Conservation (phyloP, 2,329 filamentous ascomycete species). For the Ophiocordyceps camponoti-saundersi region DNA sequence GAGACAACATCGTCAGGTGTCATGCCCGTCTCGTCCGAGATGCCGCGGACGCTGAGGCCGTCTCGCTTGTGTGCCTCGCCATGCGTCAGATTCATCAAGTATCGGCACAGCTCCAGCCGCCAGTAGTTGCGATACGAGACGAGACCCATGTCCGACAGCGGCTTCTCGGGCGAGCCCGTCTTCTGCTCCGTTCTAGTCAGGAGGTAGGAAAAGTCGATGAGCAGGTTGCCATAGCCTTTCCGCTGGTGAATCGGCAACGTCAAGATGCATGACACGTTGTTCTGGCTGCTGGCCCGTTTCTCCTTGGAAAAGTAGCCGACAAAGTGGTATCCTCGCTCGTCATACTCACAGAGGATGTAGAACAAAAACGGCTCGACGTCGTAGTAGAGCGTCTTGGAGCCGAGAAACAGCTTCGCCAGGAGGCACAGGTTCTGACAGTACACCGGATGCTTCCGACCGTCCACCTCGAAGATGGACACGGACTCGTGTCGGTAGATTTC, state of each 20-base stretch:
- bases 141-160: slow-evolving; percentile 90
- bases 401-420: slow-evolving; percentile 90
- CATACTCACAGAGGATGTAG: slow-evolving; percentile 91
- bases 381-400: slow-evolving; percentile 95
- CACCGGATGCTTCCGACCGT: slow-evolving; percentile 91
- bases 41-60: slow-evolving; percentile 44
- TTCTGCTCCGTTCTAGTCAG: slow-evolving; percentile 85
- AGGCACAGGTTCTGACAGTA: slow-evolving; percentile 97
- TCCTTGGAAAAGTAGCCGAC: slow-evolving; percentile 99
- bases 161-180: slow-evolving; percentile 92
- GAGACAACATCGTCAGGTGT: slow-evolving; percentile 93
- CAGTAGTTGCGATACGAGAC: slow-evolving; percentile 97
- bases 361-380: slow-evolving; percentile 95
- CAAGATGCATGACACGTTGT: slow-evolving; percentile 95
- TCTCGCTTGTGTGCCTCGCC: slow-evolving; percentile 17
- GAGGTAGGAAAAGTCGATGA: slow-evolving; percentile 97
- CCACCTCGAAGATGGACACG: slow-evolving; percentile 92
- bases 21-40: slow-evolving; percentile 85
- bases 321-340: slow-evolving; percentile 84
- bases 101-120: slow-evolving; percentile 75
- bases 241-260: slow-evolving; percentile 93
- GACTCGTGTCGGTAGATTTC: slow-evolving; percentile 90
- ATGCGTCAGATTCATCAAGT: slow-evolving; percentile 42
- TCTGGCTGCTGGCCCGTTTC: slow-evolving; percentile 83
- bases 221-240: slow-evolving; percentile 87